These are phyloP conservation scores for Venturiaceae sp. DNA, from an alignment of 2,329 filamentous ascomycete genomes.

Conservation along the genomic window DNA sequence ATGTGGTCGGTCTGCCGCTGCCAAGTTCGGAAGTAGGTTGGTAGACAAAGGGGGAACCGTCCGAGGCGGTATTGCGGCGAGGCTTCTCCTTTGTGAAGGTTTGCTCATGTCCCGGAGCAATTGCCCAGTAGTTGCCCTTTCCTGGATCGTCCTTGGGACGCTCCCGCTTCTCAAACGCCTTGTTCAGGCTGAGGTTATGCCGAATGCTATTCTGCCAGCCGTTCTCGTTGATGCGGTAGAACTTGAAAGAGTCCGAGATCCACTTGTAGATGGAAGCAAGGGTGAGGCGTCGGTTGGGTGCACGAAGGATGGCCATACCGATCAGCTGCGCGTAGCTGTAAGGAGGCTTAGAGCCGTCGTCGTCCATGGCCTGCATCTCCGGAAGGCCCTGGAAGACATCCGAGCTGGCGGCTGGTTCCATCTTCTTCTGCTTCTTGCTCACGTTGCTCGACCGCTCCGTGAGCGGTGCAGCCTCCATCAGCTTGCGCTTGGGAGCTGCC, in stretches of 20 bases:
- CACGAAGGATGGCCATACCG: conserved; percentile 90
- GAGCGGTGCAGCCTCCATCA: background rate
- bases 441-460: background rate
- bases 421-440: conserved; percentile 6
- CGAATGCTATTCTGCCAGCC: conserved; percentile 99
- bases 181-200: conserved; percentile 94
- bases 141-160: conserved; percentile 94
- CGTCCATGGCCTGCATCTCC: conserved; percentile 68
- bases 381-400: conserved; percentile 38
- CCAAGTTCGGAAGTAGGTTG: conserved; percentile 18
- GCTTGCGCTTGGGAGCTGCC: background rate
- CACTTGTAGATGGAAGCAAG: conserved; percentile 97
- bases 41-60: conserved; percentile 30
- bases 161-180: conserved; percentile 92
- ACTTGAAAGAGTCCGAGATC: conserved; percentile 92
- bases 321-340: conserved; percentile 94
- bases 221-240: conserved; percentile 74
- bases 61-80: conserved; percentile 40
- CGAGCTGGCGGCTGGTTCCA: background rate
- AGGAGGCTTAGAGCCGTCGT: conserved; percentile 80
- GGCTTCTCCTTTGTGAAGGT: conserved; percentile 86
- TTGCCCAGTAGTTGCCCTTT: conserved; percentile 96
- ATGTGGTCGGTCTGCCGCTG: conserved; percentile 16
- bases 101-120: conserved; percentile 79
- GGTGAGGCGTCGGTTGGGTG: conserved; percentile 73